phyloP scores from a whole-genome alignment of 1,139 yeast species.

The Hyphopichia fennica region DNA sequence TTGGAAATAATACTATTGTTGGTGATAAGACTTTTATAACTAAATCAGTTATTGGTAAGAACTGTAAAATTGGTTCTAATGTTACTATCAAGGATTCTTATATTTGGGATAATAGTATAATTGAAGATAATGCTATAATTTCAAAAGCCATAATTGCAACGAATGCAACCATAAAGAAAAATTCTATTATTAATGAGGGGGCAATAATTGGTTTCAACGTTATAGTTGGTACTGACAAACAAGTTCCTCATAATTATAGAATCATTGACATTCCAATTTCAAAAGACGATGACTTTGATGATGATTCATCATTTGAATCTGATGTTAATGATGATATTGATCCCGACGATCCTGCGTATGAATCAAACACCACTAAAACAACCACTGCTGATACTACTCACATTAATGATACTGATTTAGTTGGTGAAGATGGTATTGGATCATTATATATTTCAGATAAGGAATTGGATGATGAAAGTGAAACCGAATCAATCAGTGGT shows the following conservation, averaged over 20 bases:
- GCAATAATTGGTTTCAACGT: constrained; percentile 81
- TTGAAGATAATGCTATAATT: constrained; percentile 64
- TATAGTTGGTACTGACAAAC: constrained; percentile 52
- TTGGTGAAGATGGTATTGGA: constrained; percentile 65
- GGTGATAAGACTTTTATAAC: constrained; percentile 56
- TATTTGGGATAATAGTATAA: constrained; percentile 78
- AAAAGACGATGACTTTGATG: constrained; percentile 25
- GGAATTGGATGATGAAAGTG: constrained; percentile 37
- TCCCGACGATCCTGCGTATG: constrained; percentile 11
- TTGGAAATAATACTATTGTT: constrained; percentile 72
- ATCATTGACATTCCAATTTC: constrained; percentile 50
- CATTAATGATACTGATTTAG: constrained; percentile 38
- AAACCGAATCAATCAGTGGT: constrained; percentile 23
- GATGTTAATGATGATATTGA: constrained; percentile 21
- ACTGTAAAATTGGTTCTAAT: constrained; percentile 79
- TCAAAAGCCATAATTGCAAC: constrained; percentile 70
- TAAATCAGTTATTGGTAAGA: constrained; percentile 79
- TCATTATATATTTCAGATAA: constrained; percentile 55
- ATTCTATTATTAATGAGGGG: constrained; percentile 59
- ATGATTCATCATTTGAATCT: constrained; percentile 20
- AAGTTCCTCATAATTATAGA: constrained; percentile 50
- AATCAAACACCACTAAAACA: constrained; percentile 8
- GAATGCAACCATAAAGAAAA: constrained; percentile 52
- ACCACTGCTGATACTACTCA: constrained; percentile 1
- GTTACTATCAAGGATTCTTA: constrained; percentile 72